phyloP scores from a whole-genome alignment of 208 protist species.

The Trypanosoma avium region DNA sequence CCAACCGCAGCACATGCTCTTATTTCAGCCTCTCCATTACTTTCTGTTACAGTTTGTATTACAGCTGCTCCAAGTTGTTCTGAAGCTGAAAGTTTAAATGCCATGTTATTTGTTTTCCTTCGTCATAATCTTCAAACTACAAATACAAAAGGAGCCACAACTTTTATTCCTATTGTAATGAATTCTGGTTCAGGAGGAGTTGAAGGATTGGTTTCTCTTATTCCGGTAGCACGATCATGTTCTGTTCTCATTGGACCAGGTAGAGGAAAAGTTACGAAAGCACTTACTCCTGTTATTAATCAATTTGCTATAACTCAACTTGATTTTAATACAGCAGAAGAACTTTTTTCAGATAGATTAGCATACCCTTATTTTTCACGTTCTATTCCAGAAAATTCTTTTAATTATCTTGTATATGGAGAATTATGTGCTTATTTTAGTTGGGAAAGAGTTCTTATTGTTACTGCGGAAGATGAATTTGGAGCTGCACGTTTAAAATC shows the following conservation, averaged over 20 bases:
- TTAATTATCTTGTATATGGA: conserved; percentile 52
- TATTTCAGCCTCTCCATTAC: conserved; percentile 64
- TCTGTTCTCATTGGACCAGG: conserved; percentile 70
- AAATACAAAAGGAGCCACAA: conserved; percentile 9
- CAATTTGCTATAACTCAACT: conserved; percentile 72
- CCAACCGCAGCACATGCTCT: conserved; percentile 31
- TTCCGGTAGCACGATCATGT: conserved; percentile 66
- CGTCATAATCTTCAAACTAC: conserved; percentile 34
- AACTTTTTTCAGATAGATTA: conserved; percentile 53
- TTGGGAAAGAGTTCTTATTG: conserved; percentile 84
- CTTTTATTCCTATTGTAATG: conserved; percentile 56
- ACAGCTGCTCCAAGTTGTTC: conserved; percentile 55
- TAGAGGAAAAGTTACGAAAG: conserved; percentile 40
- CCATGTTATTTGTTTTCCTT: conserved; percentile 61
- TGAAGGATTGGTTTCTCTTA: conserved; percentile 60
- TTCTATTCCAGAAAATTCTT: conserved; percentile 46
- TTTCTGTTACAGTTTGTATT: conserved; percentile 70
- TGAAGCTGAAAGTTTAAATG: conserved; percentile 50
- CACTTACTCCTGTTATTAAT: conserved; percentile 79
- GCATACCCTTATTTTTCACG: conserved; percentile 82
- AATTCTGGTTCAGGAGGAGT: conserved; percentile 71
- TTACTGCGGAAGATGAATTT: conserved; percentile 61
- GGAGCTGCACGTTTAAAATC: conserved; percentile 43
- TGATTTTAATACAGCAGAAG: conserved; percentile 71
- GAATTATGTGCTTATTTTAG: conserved; percentile 69